Evolutionary conservation across 495 filamentous ascomycete genomes (phyloP), one percentile per base, ranked within the genome.

Genomic region (Talaromyces proteolyticus): DNA sequence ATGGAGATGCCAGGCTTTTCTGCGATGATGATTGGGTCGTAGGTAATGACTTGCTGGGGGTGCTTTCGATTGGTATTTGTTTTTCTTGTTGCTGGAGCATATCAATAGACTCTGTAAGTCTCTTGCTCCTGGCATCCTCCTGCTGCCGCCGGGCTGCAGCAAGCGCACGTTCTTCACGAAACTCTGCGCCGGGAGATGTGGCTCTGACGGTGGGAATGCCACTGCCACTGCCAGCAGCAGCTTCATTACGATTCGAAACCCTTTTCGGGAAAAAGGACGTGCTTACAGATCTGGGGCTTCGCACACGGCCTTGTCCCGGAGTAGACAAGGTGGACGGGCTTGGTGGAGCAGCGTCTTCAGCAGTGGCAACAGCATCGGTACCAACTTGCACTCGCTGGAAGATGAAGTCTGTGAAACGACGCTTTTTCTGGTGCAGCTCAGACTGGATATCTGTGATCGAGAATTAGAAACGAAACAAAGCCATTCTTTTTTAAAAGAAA

Each of bases 361-460:
- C 36, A 18, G 34, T 14, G 24, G 47, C 21, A 39, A 20, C 16
- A 40, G 37, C 47, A 48, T 58, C 60, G 25, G 57, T 22, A 16
- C 34, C 55, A 23, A 65, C 24, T 18, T 63, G 58, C 44, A 75
- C 70, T 46, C 72, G 55, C 40, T 73, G 67, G 42, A 76, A 76
- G 51, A 69, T 59, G 54, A 68, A 76, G 56, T 75, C 73, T 26
- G 70, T 74, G 52, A 76, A 76, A 4, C 73, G 68, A n/a, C 70
- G 66, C 57, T 75, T 76, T 10, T 63, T 74, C 44, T 69, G 71
- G 42, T 72, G 71, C 7, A 68, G 38, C 12, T 72, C 66, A 36
- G 64, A 68, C 51, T 76, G 68, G 42, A 76, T 74, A 53, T 73
- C 73, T 76, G 54, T 26, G 24, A 1, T 23, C 6, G 25, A 10